Evolutionary conservation across 2,329 filamentous ascomycete species (phyloP).

Genomic region (Cladobotryum mycophilum): DNA sequence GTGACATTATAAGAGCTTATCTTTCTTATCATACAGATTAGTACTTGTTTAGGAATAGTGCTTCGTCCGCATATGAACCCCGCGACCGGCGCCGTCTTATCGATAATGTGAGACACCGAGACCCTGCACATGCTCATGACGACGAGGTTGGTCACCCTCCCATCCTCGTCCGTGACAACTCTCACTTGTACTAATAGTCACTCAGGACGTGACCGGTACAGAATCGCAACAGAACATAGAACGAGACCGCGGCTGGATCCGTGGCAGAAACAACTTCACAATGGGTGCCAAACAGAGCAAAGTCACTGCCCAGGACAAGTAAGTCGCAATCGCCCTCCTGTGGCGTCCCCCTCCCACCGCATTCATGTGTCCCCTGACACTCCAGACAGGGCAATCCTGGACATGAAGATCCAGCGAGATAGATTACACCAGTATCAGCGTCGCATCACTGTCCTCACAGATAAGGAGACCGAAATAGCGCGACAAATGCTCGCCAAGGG

Average conservation of each 20-base stretch:
- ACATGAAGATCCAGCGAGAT: conserved; percentile 96
- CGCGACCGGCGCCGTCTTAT: conserved; percentile 2
- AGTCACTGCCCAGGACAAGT: conserved; percentile 79
- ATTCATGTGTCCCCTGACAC: conserved; percentile 9
- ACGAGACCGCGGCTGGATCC: conserved; percentile 4
- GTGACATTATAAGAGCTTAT: not conserved
- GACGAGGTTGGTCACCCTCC: conserved; percentile 6
- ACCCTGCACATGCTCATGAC: conserved; percentile 4
- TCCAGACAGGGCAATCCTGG: conserved; percentile 74
- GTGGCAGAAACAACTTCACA: conserved; percentile 9
- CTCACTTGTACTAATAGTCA: not conserved
- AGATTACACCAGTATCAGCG: conserved; percentile 95
- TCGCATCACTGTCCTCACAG: conserved; percentile 78
- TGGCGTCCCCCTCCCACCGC: not conserved
- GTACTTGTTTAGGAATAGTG: not conserved
- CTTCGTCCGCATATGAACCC: not conserved
- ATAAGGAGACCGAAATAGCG: conserved; percentile 81
- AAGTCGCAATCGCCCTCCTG: not conserved
- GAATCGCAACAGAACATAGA: not conserved
- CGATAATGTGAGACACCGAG: conserved; percentile 11
- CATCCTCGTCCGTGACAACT: not conserved
- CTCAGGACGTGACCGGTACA: not conserved
- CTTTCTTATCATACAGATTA: not conserved
- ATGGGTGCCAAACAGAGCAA: conserved; percentile 54
- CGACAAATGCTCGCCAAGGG: conserved; percentile 72